phyloP scores from a whole-genome alignment of 1,284 basidiomycete genomes.

The Stygiomarasmius scandens region DNA sequence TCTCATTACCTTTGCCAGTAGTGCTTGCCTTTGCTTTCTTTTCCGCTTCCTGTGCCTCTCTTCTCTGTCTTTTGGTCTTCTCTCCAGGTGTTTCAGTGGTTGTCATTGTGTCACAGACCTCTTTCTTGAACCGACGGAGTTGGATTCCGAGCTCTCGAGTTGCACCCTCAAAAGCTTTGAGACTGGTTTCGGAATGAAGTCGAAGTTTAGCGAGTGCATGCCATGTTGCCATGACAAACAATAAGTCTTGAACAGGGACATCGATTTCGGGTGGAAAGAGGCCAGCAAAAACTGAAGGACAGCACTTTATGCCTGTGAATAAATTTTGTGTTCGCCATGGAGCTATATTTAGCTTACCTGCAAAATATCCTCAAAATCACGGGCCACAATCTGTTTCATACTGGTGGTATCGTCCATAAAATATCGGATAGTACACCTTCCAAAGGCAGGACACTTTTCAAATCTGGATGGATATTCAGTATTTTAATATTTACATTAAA shows the following conservation, averaged over 20 bases:
- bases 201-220: slow-evolving; percentile 25
- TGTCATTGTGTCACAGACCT: neutral
- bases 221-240: slow-evolving; percentile 7
- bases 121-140: neutral
- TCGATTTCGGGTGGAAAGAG: neutral
- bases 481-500: neutral
- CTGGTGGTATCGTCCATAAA: slow-evolving; percentile 22
- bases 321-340: too few relatives aligned
- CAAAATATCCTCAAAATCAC: slow-evolving; percentile 27
- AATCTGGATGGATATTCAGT: neutral
- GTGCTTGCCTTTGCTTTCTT: too few relatives aligned
- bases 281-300: neutral
- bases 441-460: slow-evolving; percentile 18
- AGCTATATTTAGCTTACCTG: too few relatives aligned
- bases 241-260: neutral
- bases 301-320: too few relatives aligned
- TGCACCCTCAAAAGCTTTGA: neutral
- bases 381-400: slow-evolving; percentile 22
- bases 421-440: slow-evolving; percentile 17
- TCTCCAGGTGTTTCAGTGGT: neutral
- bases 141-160: slow-evolving; percentile 8
- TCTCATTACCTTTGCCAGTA: neutral
- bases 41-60: neutral
- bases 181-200: slow-evolving; percentile 17
- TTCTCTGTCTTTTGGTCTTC: neutral